Evolutionary conservation across 176 grass and related monocot genomes (phyloP), one percentile per base, ranked within the genome.

Genomic region (Saccharum officinarum): DNA sequence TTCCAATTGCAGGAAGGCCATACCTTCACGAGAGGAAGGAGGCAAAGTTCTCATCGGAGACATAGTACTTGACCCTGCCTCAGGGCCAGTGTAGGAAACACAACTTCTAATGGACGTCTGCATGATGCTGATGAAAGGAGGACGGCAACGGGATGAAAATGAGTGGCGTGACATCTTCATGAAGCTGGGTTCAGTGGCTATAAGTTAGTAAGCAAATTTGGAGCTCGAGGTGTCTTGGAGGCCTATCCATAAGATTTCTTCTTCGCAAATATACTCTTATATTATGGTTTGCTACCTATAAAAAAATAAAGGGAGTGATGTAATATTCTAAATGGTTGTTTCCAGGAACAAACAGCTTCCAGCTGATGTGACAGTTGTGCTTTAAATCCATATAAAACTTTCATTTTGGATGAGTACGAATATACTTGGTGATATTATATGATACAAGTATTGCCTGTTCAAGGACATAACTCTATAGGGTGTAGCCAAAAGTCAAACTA

Each of bases 31-130:
- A 3, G 66, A 73, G 14, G 71, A 30, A 0, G 80, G 84, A 8
- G 84, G 89, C 15, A 91, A 87, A 30, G 76, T 40, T 87, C 4
- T 90, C 14, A 66, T 86, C 5, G 55, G 82, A 57, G 88, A 86
- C 47, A 79, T 90, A 31, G 28, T 89, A 18, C 14, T 84, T 9
- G 57, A 16, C 34, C 38, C 80, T 59, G 20, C 33, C 8, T 47
- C 68, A 18, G 38, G 64, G 26, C 40, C 80, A 28, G 73, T 82
- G 55, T 66, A 31, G 9, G 80, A 91, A 34, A 34, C 33, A 34
- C 33, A 57, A 68, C 73, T 91, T 17, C 45, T 84, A 8, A 83
- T 64, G n/a, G 89, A 91, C 34, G 23, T 91, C n/a, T 23, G 28
- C 30, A 87, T 91, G 89, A 83, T 91, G 80, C 30, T 71, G 5